A percentile compares a stretch with the other conserved stretches of the same genome.
phyloP scores from a whole-genome alignment of 176 grass and related monocot species.

The Oryza glumipatula region DNA sequence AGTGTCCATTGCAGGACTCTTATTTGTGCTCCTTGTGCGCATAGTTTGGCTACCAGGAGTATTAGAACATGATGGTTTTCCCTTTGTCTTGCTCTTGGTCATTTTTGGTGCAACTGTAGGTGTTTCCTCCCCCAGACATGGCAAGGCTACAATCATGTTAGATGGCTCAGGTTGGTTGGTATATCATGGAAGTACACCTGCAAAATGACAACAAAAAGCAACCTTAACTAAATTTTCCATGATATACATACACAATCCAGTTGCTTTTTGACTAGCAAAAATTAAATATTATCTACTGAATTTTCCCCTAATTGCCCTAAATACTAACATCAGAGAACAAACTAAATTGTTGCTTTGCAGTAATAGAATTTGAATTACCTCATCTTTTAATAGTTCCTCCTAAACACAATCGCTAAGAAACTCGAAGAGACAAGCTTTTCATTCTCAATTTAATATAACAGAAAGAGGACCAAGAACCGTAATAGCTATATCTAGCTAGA shows the following conservation, averaged over 20 bases:
- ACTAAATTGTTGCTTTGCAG: background rate
- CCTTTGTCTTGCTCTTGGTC: too few relatives aligned
- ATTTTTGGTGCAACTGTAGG: too few relatives aligned
- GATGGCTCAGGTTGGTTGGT: constrained; percentile 31
- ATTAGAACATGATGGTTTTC: too few relatives aligned
- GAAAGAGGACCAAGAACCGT: background rate
- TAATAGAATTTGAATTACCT: background rate
- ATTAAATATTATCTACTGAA: background rate
- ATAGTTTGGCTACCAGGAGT: too few relatives aligned
- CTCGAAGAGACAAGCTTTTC: background rate
- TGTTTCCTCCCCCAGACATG: too few relatives aligned
- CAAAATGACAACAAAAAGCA: constrained; percentile 9
- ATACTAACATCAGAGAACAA: background rate
- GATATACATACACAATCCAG: too few relatives aligned
- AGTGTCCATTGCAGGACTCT: too few relatives aligned
- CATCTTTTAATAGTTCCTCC: background rate
- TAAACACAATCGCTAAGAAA: background rate
- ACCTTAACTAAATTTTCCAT: background rate
- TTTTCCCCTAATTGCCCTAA: background rate
- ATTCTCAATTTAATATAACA: background rate
- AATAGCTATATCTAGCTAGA: constrained; percentile 20
- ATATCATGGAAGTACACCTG: constrained; percentile 99
- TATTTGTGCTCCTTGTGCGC: too few relatives aligned
- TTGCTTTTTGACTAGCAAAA: background rate
- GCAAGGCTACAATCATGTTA: too few relatives aligned